Conservation (phyloP, 129 eudicot genomes). For the Silybum marianum region DNA sequence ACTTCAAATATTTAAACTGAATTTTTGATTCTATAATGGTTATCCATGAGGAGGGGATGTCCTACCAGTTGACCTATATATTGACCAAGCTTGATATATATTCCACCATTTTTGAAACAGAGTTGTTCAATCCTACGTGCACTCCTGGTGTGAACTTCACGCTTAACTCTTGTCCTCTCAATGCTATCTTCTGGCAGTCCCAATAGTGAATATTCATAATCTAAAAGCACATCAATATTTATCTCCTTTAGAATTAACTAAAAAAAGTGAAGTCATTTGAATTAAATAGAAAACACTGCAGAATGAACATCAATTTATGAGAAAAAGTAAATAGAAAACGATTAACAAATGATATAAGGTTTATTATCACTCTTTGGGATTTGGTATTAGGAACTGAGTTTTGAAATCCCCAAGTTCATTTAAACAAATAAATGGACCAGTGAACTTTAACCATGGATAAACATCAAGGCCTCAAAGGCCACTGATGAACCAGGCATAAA, state of each 20-base stretch:
- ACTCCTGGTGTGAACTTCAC: conserved; percentile 84
- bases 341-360: not conserved
- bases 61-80: conserved; percentile 90
- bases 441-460: not conserved
- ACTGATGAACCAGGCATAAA: conserved; percentile 2
- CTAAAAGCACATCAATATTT: conserved; percentile 35
- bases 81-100: conserved; percentile 96
- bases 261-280: not conserved
- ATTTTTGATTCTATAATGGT: conserved; percentile 2
- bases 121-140: conserved; percentile 79
- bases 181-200: conserved; percentile 72
- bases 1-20: not conserved
- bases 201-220: conserved; percentile 83
- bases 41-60: conserved; percentile 4
- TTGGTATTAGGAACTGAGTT: not conserved
- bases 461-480: not conserved
- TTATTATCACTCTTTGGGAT: not conserved
- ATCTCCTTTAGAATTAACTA: conserved; percentile 23
- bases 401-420: not conserved
- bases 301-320: not conserved
- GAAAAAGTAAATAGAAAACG: not conserved
- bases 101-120: conserved; percentile 90
- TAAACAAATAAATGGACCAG: not conserved
- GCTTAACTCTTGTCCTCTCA: conserved; percentile 66
- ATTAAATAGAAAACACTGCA: not conserved